Evolutionary conservation across 192 early-diverging fungal genomes (phyloP), one percentile per base, ranked within the genome.

Genomic region (Lobosporangium transversale): DNA sequence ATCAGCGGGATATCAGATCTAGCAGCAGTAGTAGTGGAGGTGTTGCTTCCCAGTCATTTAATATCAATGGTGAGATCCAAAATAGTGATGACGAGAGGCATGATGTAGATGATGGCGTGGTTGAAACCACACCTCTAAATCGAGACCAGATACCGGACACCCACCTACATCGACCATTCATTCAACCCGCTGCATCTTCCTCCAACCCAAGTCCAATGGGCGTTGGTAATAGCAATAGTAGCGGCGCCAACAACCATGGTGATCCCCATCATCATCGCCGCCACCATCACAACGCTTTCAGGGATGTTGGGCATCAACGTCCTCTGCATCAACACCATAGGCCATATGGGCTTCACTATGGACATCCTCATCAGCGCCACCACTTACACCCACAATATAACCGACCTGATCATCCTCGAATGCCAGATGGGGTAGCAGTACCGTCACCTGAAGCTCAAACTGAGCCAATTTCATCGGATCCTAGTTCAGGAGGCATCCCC

Each of bases 1-100:
- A 43, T 53, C 58, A 24, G 2, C 61, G 43, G 37, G 52, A 51
- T 12, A 42, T 57, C 14, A 53, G 44, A 20, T 11, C 8, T 9
- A 54, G 58, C 31, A 50, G 29, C 33, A 52, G 54, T 47, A 32
- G 33, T 21, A 32, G 44, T 6, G 27, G 43, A 29, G 40, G 40
- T 43, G 14, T 26, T 4, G 24, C 32, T 18, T 37, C 48, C 7
- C 60, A 11, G 2, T 5, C 35, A 27, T 62, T 62, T 17, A 62
- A 47, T 42, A 14, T 62, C 7, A 62, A 52, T 24, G 48, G 52
- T 14, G 66, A 43, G 36, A 68, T 32, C 24, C 66, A 52, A 27
- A 52, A 58, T 55, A 58, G 47, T 26, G 35, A 58, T 42, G 45
- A 56, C 23, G 48, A 58, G 20, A 24, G 14, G 15, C 29, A 20